Evolutionary conservation across 805 yeast genomes (phyloP).

Genomic region (Kodamaea restingae): DNA sequence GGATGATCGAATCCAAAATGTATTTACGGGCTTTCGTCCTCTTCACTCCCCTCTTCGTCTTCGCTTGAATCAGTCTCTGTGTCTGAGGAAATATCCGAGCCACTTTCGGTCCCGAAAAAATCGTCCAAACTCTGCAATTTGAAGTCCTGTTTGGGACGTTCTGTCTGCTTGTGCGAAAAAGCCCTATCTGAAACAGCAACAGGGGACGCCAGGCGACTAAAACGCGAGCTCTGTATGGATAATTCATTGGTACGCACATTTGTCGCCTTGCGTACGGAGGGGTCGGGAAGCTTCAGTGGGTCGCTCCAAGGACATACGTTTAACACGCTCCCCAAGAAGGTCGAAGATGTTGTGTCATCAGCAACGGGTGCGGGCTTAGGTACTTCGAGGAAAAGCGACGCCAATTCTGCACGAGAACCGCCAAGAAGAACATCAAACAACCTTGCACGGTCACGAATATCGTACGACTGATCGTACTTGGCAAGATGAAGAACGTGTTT

Average conservation of each 20-base stretch:
- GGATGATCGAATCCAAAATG: too few species aligned
- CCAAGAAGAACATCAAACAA: conserved; percentile 60
- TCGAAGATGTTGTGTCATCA: background rate
- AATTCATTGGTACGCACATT: conserved; percentile 11
- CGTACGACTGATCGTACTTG: conserved; percentile 70
- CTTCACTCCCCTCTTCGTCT: conserved; percentile 12
- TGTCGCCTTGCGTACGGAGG: conserved; percentile 28
- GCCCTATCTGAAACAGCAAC: conserved; percentile 19
- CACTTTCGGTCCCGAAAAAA: conserved; percentile 51
- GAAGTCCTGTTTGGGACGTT: conserved; percentile 33
- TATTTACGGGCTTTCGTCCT: conserved; percentile 13
- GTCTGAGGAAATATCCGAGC: too few species aligned
- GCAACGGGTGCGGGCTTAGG: conserved; percentile 63
- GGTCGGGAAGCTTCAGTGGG: conserved; percentile 23
- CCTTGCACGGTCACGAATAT: conserved; percentile 82
- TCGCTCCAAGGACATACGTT: conserved; percentile 46
- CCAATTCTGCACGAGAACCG: conserved; percentile 50
- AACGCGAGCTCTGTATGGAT: conserved; percentile 9
- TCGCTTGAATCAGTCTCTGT: conserved; percentile 12
- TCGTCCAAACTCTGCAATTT: conserved; percentile 81
- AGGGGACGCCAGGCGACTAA: conserved; percentile 18
- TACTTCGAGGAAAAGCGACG: conserved; percentile 67
- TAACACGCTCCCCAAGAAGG: conserved; percentile 14
- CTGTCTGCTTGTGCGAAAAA: conserved; percentile 17
- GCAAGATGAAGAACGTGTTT: conserved; percentile 58